These are phyloP conservation scores for Jatropha curcas DNA, from an alignment of 345 rosid species.

Conservation along the genomic window DNA sequence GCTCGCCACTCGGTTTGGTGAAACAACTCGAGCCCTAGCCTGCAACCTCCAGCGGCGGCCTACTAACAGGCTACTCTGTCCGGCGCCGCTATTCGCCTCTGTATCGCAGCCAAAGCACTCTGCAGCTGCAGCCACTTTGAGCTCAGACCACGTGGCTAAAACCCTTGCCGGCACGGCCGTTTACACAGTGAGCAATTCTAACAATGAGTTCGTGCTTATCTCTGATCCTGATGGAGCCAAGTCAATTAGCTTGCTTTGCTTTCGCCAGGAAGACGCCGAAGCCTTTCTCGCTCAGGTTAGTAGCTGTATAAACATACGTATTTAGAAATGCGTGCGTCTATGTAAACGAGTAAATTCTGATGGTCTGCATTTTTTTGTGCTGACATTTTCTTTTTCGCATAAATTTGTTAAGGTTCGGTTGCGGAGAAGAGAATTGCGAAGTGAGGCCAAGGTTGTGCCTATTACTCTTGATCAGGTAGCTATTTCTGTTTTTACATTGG, in stretches of 20 bases:
- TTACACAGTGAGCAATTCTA: conserved; percentile 83
- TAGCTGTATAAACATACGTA: neutral
- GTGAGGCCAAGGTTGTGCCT: conserved; percentile 80
- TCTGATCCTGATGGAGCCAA: conserved; percentile 86
- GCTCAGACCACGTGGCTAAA: conserved; percentile 67
- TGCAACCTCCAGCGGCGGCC: conserved; percentile 35
- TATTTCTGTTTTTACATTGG: neutral
- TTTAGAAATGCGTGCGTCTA: neutral
- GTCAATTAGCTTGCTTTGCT: conserved; percentile 92
- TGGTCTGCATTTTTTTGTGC: neutral
- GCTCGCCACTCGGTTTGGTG: conserved; percentile 55
- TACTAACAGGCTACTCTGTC: conserved; percentile 3
- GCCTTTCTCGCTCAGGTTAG: conserved; percentile 86
- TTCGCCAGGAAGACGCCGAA: conserved; percentile 91
- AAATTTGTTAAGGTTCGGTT: conserved; percentile 53
- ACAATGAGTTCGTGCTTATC: conserved; percentile 87
- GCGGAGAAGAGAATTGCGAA: conserved; percentile 69
- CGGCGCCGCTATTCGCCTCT: conserved; percentile 59
- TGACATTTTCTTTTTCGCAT: neutral
- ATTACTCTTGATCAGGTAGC: conserved; percentile 86
- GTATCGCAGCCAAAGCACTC: conserved; percentile 55
- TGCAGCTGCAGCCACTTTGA: conserved; percentile 35
- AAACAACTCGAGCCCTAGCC: conserved; percentile 46
- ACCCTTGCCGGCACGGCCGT: conserved; percentile 73
- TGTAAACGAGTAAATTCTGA: neutral